These are phyloP conservation scores for Backusella mclennaniae DNA, from an alignment of 192 early-diverging fungal genomes.

Conservation along the genomic window DNA sequence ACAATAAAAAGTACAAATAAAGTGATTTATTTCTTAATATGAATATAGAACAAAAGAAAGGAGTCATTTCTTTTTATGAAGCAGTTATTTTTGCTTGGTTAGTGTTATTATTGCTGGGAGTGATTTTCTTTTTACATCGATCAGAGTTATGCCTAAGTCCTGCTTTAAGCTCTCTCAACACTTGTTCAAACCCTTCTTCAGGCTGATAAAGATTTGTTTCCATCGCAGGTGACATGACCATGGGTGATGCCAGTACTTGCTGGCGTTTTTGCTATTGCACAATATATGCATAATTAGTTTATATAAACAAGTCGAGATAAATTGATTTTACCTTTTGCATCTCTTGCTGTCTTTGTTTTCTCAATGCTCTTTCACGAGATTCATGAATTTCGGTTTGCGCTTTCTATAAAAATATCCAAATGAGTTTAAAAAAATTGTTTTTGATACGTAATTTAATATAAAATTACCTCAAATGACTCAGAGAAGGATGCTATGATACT, in stretches of 20 bases:
- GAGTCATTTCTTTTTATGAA: background rate
- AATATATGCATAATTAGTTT: background rate
- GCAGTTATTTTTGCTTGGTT: slow-evolving; percentile 1
- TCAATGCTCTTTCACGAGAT: slow-evolving; percentile 21
- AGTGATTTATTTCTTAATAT: background rate
- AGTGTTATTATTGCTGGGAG: background rate
- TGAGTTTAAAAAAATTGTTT: background rate
- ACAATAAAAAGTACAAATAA: background rate
- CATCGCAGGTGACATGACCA: slow-evolving; percentile 1
- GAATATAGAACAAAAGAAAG: background rate
- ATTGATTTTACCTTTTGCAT: slow-evolving; percentile 2
- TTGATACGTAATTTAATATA: background rate
- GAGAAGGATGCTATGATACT: slow-evolving; percentile 48
- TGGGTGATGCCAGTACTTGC: background rate
- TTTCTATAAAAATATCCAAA: background rate
- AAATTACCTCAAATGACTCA: slow-evolving; percentile 37
- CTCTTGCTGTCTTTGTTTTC: slow-evolving; percentile 12
- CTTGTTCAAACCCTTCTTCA: slow-evolving; percentile 17
- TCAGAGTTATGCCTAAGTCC: slow-evolving; percentile 13
- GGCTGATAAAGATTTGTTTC: background rate
- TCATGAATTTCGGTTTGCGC: slow-evolving; percentile 25
- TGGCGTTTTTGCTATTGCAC: background rate
- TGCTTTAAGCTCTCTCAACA: slow-evolving; percentile 20
- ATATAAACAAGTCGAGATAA: background rate
- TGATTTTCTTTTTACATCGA: background rate